These are phyloP conservation scores for Irpex lacteus DNA, from an alignment of 1,284 basidiomycete genomes.

Conservation along the genomic window DNA sequence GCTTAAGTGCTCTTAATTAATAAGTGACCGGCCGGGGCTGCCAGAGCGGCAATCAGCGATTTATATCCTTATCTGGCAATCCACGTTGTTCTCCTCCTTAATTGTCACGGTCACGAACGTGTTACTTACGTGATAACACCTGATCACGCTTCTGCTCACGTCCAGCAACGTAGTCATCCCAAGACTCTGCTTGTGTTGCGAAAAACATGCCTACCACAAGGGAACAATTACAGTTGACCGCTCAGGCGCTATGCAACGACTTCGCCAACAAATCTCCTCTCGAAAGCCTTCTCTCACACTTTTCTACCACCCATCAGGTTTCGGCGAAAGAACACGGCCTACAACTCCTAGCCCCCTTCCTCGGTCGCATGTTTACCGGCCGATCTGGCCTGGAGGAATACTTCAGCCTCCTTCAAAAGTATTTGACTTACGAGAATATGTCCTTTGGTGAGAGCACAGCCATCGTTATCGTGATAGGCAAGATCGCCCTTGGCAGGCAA, in stretches of 20 bases:
- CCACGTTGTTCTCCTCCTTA: too few species aligned
- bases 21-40: too few species aligned
- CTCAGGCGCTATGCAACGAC: slow-evolving; percentile 48
- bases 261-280: slow-evolving; percentile 45
- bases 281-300: slow-evolving; percentile 45
- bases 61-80: too few species aligned
- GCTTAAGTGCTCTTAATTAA: too few species aligned
- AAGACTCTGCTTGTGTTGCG: neutral
- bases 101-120: too few species aligned
- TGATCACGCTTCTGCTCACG: too few species aligned
- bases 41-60: too few species aligned
- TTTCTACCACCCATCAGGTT: slow-evolving; percentile 44
- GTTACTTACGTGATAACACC: too few species aligned
- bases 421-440: slow-evolving; percentile 43
- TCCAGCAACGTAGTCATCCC: neutral
- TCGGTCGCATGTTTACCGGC: slow-evolving; percentile 50
- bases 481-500: neutral
- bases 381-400: slow-evolving; percentile 43
- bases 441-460: slow-evolving; percentile 26
- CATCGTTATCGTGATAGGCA: neutral
- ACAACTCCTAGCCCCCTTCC: slow-evolving; percentile 51
- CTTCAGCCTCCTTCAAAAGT: slow-evolving; percentile 44
- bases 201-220: slow-evolving; percentile 19
- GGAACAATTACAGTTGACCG: slow-evolving; percentile 39
- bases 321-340: slow-evolving; percentile 58